phyloP scores from a whole-genome alignment of 192 early-diverging fungal species.

The Backusella mclennaniae region DNA sequence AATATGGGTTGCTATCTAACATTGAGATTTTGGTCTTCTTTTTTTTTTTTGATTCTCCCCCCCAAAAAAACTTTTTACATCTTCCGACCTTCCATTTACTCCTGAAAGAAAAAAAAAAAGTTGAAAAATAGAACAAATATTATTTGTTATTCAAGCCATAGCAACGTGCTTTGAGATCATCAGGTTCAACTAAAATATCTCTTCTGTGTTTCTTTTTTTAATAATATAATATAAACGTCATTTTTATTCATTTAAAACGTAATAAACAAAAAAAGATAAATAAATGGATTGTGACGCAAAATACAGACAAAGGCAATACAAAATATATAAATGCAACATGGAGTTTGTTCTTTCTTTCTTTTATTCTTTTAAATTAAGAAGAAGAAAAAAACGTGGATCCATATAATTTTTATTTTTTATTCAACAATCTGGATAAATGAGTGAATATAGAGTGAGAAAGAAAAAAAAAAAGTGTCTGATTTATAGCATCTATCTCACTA shows the following conservation, averaged over 20 bases:
- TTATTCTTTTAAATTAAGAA: too few relatives aligned
- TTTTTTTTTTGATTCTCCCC: background rate
- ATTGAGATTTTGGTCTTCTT: background rate
- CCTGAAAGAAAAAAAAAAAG: background rate
- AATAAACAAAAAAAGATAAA: background rate
- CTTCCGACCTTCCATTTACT: background rate
- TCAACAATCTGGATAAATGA: background rate
- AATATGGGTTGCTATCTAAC: background rate
- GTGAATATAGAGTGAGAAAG: background rate
- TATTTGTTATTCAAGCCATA: background rate
- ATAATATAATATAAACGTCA: background rate
- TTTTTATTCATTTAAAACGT: background rate
- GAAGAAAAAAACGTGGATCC: background rate
- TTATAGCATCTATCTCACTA: background rate
- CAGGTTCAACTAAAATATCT: background rate
- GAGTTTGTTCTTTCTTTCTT: background rate
- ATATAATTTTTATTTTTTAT: too few relatives aligned
- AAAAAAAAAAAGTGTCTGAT: background rate
- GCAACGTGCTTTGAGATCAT: conserved; percentile 6
- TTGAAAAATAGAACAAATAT: background rate
- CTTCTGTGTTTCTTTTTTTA: background rate
- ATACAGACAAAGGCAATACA: background rate
- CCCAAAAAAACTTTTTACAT: background rate
- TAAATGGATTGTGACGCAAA: background rate
- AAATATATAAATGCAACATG: background rate